Evolutionary conservation across 2,329 filamentous ascomycete species (phyloP), one percentile per base, ranked within the genome.

Genomic region (Phialophora verrucosa): DNA sequence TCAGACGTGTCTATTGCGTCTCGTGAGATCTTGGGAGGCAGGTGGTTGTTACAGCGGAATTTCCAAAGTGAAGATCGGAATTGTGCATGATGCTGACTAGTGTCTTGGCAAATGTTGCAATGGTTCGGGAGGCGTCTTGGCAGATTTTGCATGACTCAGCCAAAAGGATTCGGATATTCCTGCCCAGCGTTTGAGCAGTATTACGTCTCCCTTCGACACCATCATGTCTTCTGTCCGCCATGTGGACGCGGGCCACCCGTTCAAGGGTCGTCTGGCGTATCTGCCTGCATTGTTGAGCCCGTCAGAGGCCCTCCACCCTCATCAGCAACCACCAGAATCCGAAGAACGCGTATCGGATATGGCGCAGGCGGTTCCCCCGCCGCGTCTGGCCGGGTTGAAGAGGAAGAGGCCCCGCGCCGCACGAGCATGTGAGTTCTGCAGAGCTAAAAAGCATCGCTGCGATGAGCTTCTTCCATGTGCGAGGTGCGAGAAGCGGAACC

Each of bases 391-490:
- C n/a, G 53, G 53, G 17, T 29, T 3, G 53, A 55, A 55, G 27
- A 55, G 69, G 27, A 78, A 77, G 66, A 71, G 75, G 58, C 78
- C 78, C 29, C 78, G 80, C 14, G 79, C 81, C 20, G 77, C 79
- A 5, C 77, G 79, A 64, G 81, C 81, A 1, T 83, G 81, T 70
- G 80, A 82, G 66, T 74, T 78, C 29, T 83, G 81, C 72, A 74
- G 81, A 63, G 67, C 75, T 57, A 83, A 83, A 74, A 83, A 83
- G 73, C 82, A 83, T 72, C 81, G 81, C 69, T 83, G 81, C 70
- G 80, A 83, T 67, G 81, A 83, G 69, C 71, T 72, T 35, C 78
- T 77, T 64, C 80, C 80, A 23, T 82, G 80, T 70, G 73, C 74
- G 8, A 77, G 80, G 63, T 82, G 80, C 72, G 78, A 75, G 71